Evolutionary conservation across 768 basidiomycete genomes (phyloP).

Genomic region (Mycena maculata): DNA sequence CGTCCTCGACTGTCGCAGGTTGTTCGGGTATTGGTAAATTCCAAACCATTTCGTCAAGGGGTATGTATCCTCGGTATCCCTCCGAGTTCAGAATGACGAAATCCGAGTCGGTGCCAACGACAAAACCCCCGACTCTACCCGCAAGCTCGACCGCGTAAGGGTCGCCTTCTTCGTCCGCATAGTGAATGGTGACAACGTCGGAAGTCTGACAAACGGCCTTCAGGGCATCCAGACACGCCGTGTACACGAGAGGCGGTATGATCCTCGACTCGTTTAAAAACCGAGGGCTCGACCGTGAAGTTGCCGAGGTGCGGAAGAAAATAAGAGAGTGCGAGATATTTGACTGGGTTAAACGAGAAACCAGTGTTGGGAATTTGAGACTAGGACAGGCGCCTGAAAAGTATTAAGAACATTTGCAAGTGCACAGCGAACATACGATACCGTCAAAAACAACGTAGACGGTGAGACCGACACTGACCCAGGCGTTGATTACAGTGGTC

Average conservation of each 20-base stretch:
- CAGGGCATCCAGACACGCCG: constrained; percentile 69
- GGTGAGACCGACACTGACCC: constrained; percentile 73
- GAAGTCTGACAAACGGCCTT: constrained; percentile 48
- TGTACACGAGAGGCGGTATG: constrained; percentile 74
- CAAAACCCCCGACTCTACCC: constrained; percentile 76
- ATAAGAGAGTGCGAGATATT: constrained; percentile 72
- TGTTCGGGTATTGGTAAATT: constrained; percentile 43
- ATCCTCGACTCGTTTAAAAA: constrained; percentile 82
- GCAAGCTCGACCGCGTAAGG: constrained; percentile 89
- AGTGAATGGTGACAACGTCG: constrained; percentile 64
- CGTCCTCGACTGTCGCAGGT: constrained; percentile 39
- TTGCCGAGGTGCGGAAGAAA: constrained; percentile 83
- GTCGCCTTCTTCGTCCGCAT: constrained; percentile 86
- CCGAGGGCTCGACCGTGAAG: constrained; percentile 70
- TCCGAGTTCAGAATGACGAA: constrained; percentile 82
- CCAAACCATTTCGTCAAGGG: constrained; percentile 84
- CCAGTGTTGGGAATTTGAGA: constrained; percentile 78
- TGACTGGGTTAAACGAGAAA: constrained; percentile 67
- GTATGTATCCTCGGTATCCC: constrained; percentile 82
- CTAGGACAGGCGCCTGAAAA: constrained; percentile 72
- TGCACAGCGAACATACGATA: constrained; percentile 46
- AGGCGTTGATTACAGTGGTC: constrained; percentile 65
- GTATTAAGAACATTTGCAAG: constrained; percentile 21
- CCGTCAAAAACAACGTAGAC: constrained; percentile 89
- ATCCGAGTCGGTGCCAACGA: constrained; percentile 85